Evolutionary conservation across 2,329 filamentous ascomycete genomes (phyloP).

Genomic region (Didymella keratinophila): DNA sequence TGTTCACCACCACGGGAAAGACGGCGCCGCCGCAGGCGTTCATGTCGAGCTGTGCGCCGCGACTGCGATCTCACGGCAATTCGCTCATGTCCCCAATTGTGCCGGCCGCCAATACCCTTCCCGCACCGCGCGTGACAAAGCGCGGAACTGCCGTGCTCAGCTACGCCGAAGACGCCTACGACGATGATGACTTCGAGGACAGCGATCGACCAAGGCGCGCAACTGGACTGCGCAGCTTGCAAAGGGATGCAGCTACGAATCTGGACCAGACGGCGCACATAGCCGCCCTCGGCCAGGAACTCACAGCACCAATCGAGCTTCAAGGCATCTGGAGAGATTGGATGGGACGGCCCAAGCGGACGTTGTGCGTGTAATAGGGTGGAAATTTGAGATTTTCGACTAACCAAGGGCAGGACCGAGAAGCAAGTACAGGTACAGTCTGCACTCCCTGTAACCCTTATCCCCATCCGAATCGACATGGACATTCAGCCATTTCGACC

Average conservation of each 20-base stretch:
- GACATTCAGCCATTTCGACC: conserved; percentile 83
- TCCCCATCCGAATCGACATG: conserved; percentile 95
- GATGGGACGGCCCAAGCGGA: conserved; percentile 76
- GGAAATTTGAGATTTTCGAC: not conserved
- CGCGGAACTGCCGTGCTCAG: conserved; percentile 96
- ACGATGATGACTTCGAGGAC: conserved; percentile 79
- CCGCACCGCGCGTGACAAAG: conserved; percentile 87
- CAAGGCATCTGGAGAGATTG: conserved; percentile 95
- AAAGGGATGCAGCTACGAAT: conserved; percentile 67
- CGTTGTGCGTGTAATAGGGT: conserved; percentile 51
- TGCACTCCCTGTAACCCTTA: conserved; percentile 83
- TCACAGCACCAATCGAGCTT: conserved; percentile 77
- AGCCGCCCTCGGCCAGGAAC: conserved; percentile 85
- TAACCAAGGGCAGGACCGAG: conserved; percentile 57
- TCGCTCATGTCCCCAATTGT: conserved; percentile 87
- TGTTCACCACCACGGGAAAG: conserved; percentile 52
- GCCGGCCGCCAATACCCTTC: conserved; percentile 71
- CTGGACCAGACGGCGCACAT: conserved; percentile 69
- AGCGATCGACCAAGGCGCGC: conserved; percentile 75
- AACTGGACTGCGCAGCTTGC: conserved; percentile 81
- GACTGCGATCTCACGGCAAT: conserved; percentile 89
- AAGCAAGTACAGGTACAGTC: conserved; percentile 71
- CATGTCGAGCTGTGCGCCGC: conserved; percentile 88
- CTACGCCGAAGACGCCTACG: conserved; percentile 95
- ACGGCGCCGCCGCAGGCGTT: conserved; percentile 78